These are phyloP conservation scores for Baorangia bicolor DNA, from an alignment of 768 basidiomycete species.

Conservation along the genomic window DNA sequence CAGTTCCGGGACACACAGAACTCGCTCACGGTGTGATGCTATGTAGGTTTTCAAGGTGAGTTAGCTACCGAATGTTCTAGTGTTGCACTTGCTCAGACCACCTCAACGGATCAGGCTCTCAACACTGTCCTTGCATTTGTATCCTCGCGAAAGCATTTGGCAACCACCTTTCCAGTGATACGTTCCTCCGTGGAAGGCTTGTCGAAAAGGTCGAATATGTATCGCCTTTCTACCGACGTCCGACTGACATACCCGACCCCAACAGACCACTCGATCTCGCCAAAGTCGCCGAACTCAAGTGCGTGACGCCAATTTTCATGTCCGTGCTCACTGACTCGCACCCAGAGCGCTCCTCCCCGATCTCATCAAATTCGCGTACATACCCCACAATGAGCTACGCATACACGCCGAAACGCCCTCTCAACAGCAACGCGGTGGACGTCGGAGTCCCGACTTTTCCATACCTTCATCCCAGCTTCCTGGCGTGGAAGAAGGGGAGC, in stretches of 20 bases:
- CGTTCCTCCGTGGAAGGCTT: constrained; percentile 79
- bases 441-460: constrained; percentile 43
- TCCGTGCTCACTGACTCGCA: neutral
- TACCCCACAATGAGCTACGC: constrained; percentile 59
- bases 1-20: fast-evolving
- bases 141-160: constrained; percentile 75
- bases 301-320: neutral
- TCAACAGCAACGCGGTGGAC: constrained; percentile 24
- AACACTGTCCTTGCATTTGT: constrained; percentile 90
- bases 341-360: constrained; percentile 77
- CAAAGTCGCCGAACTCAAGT: constrained; percentile 86
- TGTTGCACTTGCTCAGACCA: neutral
- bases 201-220: constrained; percentile 58
- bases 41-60: constrained; percentile 45
- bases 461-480: constrained; percentile 29
- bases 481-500: constrained; percentile 39
- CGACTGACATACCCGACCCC: neutral
- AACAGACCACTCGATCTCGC: constrained; percentile 74
- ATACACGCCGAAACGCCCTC: constrained; percentile 43
- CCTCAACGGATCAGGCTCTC: constrained; percentile 53
- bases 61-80: neutral
- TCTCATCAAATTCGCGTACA: constrained; percentile 80
- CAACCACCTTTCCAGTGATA: constrained; percentile 74
- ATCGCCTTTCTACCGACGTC: neutral
- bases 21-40: neutral